Evolutionary conservation across 805 yeast genomes (phyloP), one percentile per base, ranked within the genome.

Genomic region (Yarrowia sp.): DNA sequence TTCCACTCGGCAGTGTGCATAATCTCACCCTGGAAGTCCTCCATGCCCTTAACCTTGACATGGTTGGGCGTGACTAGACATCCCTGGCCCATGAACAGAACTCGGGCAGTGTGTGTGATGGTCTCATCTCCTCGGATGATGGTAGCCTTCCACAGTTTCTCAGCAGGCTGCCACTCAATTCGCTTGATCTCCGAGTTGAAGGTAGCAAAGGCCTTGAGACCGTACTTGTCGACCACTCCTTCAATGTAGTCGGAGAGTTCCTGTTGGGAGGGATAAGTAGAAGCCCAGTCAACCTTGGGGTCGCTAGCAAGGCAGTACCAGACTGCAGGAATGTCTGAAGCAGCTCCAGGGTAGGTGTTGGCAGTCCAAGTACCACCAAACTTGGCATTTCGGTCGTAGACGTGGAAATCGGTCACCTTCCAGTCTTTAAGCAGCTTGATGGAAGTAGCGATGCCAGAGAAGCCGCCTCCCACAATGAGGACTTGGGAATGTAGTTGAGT

Each of bases 281-380:
- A 13, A 14, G 50, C 17, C 69, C 69, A 67, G 22, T 67, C 51
- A 5, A 65, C 63, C 50, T 67, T 67, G 42, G 67, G 69, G 10
- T 67, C 69, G 7, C 67, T 64, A n/a, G 69, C 68, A 3, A 67
- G 65, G 14, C 69, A 67, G 44, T 68, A 68, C 63, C 65, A 65
- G 15, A 65, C 55, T 11, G 69, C 69, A 36, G 69, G 69, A 18
- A 68, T 66, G 45, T 68, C 69, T 1, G 61, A 55, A 17, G 69
- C 68, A 8, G 69, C 67, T 15, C 69, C 69, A 7, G 71, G 71
- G 36, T 69, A 69, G 6, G 68, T 57, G 61, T 69, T 68, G 14
- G 66, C 53, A n/a, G 61, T 48, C 71, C 71, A 69, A 10, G 71
- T 69, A n/a, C 71, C 71, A 3, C 71, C 71, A 42, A 68, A 45